phyloP scores from a whole-genome alignment of 1,284 basidiomycete genomes.

The Ceratobasidium papillatum region DNA sequence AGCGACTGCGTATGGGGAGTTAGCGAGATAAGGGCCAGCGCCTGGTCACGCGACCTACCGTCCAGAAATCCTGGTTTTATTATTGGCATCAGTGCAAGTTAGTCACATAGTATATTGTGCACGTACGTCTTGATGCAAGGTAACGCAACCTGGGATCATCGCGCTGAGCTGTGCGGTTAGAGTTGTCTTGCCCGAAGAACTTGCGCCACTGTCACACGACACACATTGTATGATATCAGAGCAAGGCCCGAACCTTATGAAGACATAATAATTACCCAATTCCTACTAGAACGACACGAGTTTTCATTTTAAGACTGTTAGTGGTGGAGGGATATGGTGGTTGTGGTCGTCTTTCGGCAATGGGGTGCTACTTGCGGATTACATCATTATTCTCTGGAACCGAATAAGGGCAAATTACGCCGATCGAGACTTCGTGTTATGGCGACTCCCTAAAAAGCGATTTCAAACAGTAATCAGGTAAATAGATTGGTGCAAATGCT shows the following conservation, averaged over 20 bases:
- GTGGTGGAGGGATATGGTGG: not conserved
- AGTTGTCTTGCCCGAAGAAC: conserved; percentile 92
- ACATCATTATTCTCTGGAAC: too few species aligned
- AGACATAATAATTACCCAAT: not conserved
- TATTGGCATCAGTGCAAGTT: not conserved
- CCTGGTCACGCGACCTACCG: conserved; percentile 59
- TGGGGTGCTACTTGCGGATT: not conserved
- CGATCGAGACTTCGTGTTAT: too few species aligned
- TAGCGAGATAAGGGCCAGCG: not conserved
- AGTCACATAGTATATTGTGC: too few species aligned
- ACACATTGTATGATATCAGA: not conserved
- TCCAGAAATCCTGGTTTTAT: conserved; percentile 76
- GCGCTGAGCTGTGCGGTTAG: conserved; percentile 88
- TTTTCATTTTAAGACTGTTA: not conserved
- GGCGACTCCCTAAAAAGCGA: too few species aligned
- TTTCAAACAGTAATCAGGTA: too few species aligned
- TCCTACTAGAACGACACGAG: not conserved
- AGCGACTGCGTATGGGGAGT: conserved; percentile 62
- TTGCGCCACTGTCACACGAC: conserved; percentile 66
- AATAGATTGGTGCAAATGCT: too few species aligned
- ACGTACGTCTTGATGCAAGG: conserved; percentile 91
- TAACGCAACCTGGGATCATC: conserved; percentile 78
- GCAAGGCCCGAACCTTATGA: not conserved
- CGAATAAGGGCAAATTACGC: too few species aligned
- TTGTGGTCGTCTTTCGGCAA: too few species aligned